These are phyloP conservation scores for Solanum aculeatissimum DNA, from an alignment of 305 asterid species.

Conservation along the genomic window DNA sequence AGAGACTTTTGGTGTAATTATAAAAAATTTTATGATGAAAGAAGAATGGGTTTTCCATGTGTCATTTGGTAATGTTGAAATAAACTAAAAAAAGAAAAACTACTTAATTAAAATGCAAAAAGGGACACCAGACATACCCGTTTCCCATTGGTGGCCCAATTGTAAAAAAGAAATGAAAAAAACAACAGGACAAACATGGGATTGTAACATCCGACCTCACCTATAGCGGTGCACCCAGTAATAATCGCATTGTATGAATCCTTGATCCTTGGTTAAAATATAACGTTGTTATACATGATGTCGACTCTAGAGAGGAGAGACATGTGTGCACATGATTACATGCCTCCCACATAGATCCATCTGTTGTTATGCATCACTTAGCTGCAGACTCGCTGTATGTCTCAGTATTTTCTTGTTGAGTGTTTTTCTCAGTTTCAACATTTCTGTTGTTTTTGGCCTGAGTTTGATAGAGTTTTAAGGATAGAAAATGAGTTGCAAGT, in stretches of 20 bases:
- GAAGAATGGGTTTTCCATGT: background rate
- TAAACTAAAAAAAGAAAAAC: background rate
- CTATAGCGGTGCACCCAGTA: background rate
- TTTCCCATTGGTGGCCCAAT: background rate
- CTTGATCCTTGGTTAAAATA: background rate
- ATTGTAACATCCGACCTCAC: background rate
- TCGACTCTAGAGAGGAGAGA: background rate
- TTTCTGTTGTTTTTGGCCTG: background rate
- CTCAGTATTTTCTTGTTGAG: background rate
- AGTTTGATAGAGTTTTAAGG: background rate
- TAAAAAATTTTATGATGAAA: background rate
- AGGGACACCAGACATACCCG: background rate
- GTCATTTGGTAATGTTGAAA: background rate
- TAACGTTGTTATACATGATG: background rate
- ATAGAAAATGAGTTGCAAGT: background rate
- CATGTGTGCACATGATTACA: background rate
- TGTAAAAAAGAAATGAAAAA: background rate
- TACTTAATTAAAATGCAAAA: background rate
- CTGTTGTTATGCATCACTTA: background rate
- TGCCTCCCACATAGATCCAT: background rate
- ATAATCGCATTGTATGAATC: background rate
- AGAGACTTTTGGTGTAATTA: background rate
- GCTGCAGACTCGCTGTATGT: background rate
- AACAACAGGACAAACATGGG: background rate
- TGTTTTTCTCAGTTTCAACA: background rate